Conservation (phyloP, 2,329 filamentous ascomycete species). For the Alternaria brassicae region DNA sequence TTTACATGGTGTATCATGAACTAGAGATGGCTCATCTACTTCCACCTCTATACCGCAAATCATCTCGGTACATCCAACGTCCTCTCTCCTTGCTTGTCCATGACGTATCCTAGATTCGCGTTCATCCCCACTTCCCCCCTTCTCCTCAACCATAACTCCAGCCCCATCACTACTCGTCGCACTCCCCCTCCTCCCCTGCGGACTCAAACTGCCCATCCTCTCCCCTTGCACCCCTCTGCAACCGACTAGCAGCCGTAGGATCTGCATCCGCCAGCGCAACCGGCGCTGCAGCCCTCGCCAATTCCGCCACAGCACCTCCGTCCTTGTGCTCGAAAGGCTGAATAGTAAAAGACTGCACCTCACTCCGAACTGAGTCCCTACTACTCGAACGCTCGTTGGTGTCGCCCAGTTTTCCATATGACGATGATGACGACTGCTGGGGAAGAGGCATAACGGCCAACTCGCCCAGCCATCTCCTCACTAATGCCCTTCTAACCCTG, state of each 20-base stretch:
- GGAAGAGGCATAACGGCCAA: conserved; percentile 37
- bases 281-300: conserved; percentile 46
- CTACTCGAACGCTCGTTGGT: neutral
- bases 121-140: conserved; percentile 22
- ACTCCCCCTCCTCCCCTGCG: conserved; percentile 34
- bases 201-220: conserved; percentile 43
- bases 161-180: conserved; percentile 33
- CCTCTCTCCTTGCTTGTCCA: neutral
- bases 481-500: conserved; percentile 50
- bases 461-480: conserved; percentile 51
- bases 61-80: neutral
- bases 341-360: neutral
- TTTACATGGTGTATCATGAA: too few species aligned
- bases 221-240: conserved; percentile 29
- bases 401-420: neutral
- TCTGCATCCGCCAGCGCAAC: conserved; percentile 49
- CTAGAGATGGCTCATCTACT: too few species aligned
- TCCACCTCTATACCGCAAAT: neutral
- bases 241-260: conserved; percentile 41
- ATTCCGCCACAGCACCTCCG: conserved; percentile 41
- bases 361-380: neutral
- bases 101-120: neutral
- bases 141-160: conserved; percentile 53
- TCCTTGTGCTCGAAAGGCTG: conserved; percentile 23
- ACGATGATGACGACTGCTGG: neutral